Evolutionary conservation across 2,329 filamentous ascomycete species (phyloP).

Genomic region (Talaromyces sp.): DNA sequence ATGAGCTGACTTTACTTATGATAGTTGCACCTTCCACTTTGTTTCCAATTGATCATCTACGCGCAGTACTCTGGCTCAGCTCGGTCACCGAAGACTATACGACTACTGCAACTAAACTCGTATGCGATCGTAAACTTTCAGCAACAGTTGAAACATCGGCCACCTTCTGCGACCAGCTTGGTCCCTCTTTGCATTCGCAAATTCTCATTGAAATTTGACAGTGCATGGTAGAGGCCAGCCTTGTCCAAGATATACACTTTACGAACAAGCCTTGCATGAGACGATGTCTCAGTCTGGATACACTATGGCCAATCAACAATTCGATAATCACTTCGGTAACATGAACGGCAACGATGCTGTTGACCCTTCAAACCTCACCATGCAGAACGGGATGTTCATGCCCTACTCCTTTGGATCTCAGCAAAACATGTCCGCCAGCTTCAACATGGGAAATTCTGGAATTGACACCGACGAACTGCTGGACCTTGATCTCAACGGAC

Average conservation of each 20-base stretch:
- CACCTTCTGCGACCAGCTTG: background rate
- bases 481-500: slow-evolving; percentile 55
- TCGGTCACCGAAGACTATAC: slow-evolving; percentile 11
- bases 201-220: background rate
- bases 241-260: slow-evolving; percentile 60
- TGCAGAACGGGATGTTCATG: slow-evolving; percentile 57
- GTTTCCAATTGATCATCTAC: slow-evolving; percentile 5
- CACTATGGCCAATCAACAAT: slow-evolving; percentile 53
- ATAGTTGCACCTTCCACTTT: background rate
- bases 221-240: slow-evolving; percentile 58
- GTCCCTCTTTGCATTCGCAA: slow-evolving; percentile 10
- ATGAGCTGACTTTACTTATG: background rate
- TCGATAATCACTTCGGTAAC: slow-evolving; percentile 50
- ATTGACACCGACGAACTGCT: slow-evolving; percentile 88
- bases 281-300: slow-evolving; percentile 51
- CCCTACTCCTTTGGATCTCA: slow-evolving; percentile 60
- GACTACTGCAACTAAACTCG: background rate
- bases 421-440: slow-evolving; percentile 67
- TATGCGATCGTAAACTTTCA: background rate
- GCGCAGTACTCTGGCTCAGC: background rate
- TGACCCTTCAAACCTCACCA: slow-evolving; percentile 81
- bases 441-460: slow-evolving; percentile 72
- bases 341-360: slow-evolving; percentile 58
- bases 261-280: slow-evolving; percentile 18
- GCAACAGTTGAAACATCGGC: background rate